A percentile compares a stretch with the other conserved stretches of the same genome.
Conservation (phyloP, 2,329 filamentous ascomycete genomes). For the Eutypella sp. region DNA sequence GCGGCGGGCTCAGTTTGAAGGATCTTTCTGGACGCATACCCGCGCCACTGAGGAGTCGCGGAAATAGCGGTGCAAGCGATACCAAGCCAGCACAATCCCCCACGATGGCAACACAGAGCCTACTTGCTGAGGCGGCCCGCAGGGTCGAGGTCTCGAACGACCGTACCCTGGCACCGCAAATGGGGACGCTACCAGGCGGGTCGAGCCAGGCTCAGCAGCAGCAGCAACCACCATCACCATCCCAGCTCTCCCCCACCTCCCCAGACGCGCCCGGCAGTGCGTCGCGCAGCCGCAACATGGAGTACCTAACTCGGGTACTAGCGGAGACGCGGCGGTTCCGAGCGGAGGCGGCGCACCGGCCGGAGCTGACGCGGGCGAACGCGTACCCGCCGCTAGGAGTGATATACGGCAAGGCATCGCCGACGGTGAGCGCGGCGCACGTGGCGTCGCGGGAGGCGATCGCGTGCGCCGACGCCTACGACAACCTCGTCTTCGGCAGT, state of each 20-base stretch:
- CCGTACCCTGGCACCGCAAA: constrained; percentile 41
- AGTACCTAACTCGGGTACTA: constrained; percentile 73
- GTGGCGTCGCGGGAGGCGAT: constrained; percentile 72
- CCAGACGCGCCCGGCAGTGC: constrained; percentile 44
- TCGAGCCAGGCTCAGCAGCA: constrained; percentile 22
- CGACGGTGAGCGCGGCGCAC: constrained; percentile 77
- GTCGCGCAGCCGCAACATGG: constrained; percentile 43
- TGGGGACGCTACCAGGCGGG: constrained; percentile 31
- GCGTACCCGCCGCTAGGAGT: constrained; percentile 76
- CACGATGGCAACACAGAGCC: constrained; percentile 11
- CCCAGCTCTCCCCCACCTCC: neutral
- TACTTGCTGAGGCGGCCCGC: constrained; percentile 21
- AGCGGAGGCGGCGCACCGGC: constrained; percentile 60
- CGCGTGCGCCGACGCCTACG: constrained; percentile 70
- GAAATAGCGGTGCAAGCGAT: constrained; percentile 33
- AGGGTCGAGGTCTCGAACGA: constrained; percentile 28
- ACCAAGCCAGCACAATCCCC: constrained; percentile 12
- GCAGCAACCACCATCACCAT: constrained; percentile 7
- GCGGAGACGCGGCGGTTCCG: constrained; percentile 71
- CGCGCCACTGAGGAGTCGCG: constrained; percentile 39
- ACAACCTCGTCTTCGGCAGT: constrained; percentile 78
- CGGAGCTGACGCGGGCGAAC: constrained; percentile 59
- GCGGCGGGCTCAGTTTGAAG: constrained; percentile 39
- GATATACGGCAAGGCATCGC: constrained; percentile 81
- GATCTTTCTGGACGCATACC: constrained; percentile 40